These are phyloP conservation scores for Pseudogymnoascus sp. DNA, from an alignment of 2,329 filamentous ascomycete genomes.

Conservation along the genomic window DNA sequence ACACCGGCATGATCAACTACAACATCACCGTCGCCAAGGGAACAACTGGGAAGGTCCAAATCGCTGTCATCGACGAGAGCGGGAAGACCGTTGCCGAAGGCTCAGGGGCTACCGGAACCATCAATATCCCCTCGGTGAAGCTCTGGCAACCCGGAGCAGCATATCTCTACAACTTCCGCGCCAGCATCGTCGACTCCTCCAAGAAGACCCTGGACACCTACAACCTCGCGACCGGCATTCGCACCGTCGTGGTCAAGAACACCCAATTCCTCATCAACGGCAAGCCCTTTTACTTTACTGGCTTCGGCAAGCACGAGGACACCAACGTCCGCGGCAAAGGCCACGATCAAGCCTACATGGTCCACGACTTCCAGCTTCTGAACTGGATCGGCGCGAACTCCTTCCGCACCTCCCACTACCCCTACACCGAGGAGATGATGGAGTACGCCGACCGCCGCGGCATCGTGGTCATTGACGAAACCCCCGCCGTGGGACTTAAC, in stretches of 20 bases:
- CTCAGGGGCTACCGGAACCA: conserved; percentile 13
- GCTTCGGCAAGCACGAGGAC: conserved; percentile 29
- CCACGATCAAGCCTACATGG: conserved; percentile 27
- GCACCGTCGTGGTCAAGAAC: conserved; percentile 20
- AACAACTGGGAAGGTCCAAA: not conserved
- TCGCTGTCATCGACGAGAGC: conserved; percentile 14
- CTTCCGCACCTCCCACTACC: conserved; percentile 29
- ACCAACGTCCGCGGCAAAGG: conserved; percentile 25
- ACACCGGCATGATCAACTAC: conserved; percentile 13
- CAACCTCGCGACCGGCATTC: conserved; percentile 20
- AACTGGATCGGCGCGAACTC: conserved; percentile 29
- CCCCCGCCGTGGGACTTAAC: conserved; percentile 25
- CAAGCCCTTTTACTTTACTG: conserved; percentile 27
- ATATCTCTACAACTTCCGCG: conserved; percentile 24
- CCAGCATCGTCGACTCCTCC: conserved; percentile 16
- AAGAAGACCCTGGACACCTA: conserved; percentile 19
- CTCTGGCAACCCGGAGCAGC: conserved; percentile 26
- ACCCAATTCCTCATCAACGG: conserved; percentile 25
- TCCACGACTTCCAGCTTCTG: conserved; percentile 28
- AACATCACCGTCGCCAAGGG: conserved; percentile 2
- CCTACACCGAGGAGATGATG: conserved; percentile 27
- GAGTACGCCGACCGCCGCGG: conserved; percentile 27
- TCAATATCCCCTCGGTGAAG: conserved; percentile 17
- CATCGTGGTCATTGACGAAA: conserved; percentile 27
- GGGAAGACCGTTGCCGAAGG: conserved; percentile 11